These are phyloP conservation scores for Rhodamnia argentea DNA, from an alignment of 345 rosid species.

Conservation along the genomic window DNA sequence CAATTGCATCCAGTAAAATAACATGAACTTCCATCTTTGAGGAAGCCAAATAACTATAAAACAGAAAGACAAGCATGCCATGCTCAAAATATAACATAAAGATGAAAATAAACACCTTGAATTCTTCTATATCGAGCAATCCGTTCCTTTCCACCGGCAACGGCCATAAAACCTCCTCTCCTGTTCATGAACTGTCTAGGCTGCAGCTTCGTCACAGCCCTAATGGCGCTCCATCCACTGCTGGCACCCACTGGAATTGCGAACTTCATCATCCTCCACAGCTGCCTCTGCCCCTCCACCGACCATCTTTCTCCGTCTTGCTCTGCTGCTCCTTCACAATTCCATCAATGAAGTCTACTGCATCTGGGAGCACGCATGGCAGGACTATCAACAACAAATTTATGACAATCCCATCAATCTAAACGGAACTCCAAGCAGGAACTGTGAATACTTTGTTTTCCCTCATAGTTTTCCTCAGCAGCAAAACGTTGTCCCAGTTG, in stretches of 20 bases:
- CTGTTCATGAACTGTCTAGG: slow-evolving; percentile 90
- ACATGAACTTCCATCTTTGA: background rate
- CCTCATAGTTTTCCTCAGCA: slow-evolving; percentile 16
- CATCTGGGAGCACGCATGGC: background rate
- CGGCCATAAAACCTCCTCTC: slow-evolving; percentile 79
- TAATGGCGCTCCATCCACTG: slow-evolving; percentile 68
- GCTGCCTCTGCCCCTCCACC: slow-evolving; percentile 5
- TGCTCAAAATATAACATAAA: background rate
- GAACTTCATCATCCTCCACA: slow-evolving; percentile 46
- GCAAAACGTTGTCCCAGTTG: slow-evolving; percentile 21
- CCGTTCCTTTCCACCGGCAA: slow-evolving; percentile 69
- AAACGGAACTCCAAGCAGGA: slow-evolving; percentile 23
- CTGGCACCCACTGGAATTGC: slow-evolving; percentile 76
- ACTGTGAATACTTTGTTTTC: slow-evolving; percentile 2
- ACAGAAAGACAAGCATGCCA: background rate
- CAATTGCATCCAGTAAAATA: background rate
- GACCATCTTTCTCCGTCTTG: slow-evolving; percentile 15
- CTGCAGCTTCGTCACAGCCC: slow-evolving; percentile 66
- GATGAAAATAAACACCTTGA: slow-evolving; percentile 23
- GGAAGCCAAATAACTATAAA: background rate
- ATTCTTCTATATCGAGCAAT: background rate
- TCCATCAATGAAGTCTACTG: slow-evolving; percentile 42
- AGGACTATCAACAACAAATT: slow-evolving; percentile 11
- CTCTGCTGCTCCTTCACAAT: slow-evolving; percentile 40
- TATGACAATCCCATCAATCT: slow-evolving; percentile 10